Base-by-base conservation (phyloP, 2,329 filamentous ascomycete genomes). In the Sporothrix protearum region DNA sequence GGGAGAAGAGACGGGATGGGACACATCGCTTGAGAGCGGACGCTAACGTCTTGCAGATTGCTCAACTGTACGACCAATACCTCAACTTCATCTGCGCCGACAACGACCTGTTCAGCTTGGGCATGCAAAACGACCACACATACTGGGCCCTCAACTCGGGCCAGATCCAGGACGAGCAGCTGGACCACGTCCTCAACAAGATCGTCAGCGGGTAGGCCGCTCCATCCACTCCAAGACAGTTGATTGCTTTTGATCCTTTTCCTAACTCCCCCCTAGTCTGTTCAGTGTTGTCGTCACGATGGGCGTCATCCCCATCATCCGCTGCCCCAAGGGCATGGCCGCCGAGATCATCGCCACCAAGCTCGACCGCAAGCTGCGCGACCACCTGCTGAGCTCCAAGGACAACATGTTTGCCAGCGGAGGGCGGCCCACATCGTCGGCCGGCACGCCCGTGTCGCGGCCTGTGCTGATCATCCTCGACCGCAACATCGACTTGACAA, bases 221-320 rank as follows among this genome's bases (percentile, higher is more conserved):
- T n/a, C n/a, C 3, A 3, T 12, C 2, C 14, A 12, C 14, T 47
- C 42, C 42, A 47, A 47, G 4, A 19, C 42, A 47, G 4, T 16
- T 19, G 16, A 3, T 25, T 10, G 2, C 9, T 3, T 25, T 25
- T 12, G 3, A 10, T 28, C 9, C 6, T 3, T 6, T 53, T 3
- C 3, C 49, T 53, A 28, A 53, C 49, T 19, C 10, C 25, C 59
- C 7, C 19, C 28, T n/a, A 75, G 74, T 0, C 84, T 99, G n/a
- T 99, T 98, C 82, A 97, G 94, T 74, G 96, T 99, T 66, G 91
- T 96, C 73, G 96, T 97, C n/a, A 99, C 96, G 5, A 97, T 97
- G 93, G 95, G 92, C 73, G 90, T 94, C 2, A 97, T 99, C 76
- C 96, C 96, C 7, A 94, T 99, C 76, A 98, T 99, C 77, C 87